Evolutionary conservation across 352 stramenopile species (phyloP).

Genomic region (Phytophthora litchii): DNA sequence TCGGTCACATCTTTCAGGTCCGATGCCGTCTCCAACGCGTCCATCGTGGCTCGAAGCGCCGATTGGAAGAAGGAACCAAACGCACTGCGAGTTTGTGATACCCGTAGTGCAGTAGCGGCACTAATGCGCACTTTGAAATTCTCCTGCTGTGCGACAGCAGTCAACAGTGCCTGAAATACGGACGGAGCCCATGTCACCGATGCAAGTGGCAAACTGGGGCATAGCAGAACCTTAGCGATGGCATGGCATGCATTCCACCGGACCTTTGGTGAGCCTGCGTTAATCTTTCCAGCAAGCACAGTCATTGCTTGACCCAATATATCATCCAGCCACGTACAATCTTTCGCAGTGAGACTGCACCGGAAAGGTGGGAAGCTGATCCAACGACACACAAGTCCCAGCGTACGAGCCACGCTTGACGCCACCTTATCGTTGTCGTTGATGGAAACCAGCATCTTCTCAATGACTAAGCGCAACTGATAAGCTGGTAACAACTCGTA

Average conservation of each 20-base stretch:
- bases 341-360: conserved; percentile 35
- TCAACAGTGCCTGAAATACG: conserved; percentile 81
- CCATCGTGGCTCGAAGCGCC: conserved; percentile 65
- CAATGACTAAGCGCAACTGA: conserved; percentile 70
- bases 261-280: conserved; percentile 82
- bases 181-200: conserved; percentile 77
- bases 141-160: conserved; percentile 82
- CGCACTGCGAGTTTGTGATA: conserved; percentile 65
- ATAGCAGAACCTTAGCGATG: conserved; percentile 87
- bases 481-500: conserved; percentile 72
- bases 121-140: conserved; percentile 92
- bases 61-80: conserved; percentile 79
- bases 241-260: conserved; percentile 89
- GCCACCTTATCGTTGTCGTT: conserved; percentile 91
- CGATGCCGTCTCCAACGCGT: conserved; percentile 84
- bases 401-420: conserved; percentile 80
- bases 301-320: conserved; percentile 74
- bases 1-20: conserved; percentile 88
- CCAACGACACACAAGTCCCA: conserved; percentile 84
- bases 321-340: conserved; percentile 48
- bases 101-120: conserved; percentile 74
- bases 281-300: conserved; percentile 75
- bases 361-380: conserved; percentile 75
- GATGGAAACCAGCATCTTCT: conserved; percentile 86
- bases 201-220: conserved; percentile 74